Conservation (phyloP, 208 protist genomes). For the Plasmodiophora brassicae region DNA sequence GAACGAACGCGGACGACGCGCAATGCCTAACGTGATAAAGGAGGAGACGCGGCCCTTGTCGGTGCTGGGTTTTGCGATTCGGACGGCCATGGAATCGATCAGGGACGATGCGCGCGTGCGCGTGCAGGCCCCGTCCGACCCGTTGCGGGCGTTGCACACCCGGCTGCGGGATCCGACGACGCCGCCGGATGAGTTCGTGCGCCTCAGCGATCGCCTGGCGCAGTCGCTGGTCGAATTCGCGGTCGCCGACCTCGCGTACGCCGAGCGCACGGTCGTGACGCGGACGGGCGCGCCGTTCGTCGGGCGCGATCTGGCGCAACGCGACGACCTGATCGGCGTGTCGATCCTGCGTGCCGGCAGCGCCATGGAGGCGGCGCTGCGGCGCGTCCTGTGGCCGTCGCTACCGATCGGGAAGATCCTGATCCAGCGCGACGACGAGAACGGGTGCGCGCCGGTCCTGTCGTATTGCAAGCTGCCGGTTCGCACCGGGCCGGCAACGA, state of each 20-base stretch:
- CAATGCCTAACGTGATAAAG: too few species aligned
- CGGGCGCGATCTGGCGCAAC: conserved; percentile 57
- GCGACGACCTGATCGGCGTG: conserved; percentile 83
- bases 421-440: conserved; percentile 89
- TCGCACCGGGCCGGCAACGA: conserved; percentile 83
- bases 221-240: conserved; percentile 59
- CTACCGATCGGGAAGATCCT: conserved; percentile 96
- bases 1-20: too few species aligned
- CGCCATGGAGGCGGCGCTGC: conserved; percentile 85
- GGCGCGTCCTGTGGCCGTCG: background rate
- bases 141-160: too few species aligned
- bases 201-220: conserved; percentile 90
- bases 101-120: too few species aligned
- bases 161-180: conserved; percentile 81
- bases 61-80: too few species aligned
- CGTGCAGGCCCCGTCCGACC: too few species aligned
- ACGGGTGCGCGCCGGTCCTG: conserved; percentile 70
- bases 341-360: conserved; percentile 92
- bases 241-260: conserved; percentile 67
- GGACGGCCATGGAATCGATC: too few species aligned
- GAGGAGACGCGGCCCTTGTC: too few species aligned
- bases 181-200: conserved; percentile 85
- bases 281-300: conserved; percentile 71
- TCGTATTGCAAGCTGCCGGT: conserved; percentile 91
- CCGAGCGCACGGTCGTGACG: conserved; percentile 74